phyloP scores from a whole-genome alignment of 2,329 filamentous ascomycete genomes.

The Harringtonia aguacate region DNA sequence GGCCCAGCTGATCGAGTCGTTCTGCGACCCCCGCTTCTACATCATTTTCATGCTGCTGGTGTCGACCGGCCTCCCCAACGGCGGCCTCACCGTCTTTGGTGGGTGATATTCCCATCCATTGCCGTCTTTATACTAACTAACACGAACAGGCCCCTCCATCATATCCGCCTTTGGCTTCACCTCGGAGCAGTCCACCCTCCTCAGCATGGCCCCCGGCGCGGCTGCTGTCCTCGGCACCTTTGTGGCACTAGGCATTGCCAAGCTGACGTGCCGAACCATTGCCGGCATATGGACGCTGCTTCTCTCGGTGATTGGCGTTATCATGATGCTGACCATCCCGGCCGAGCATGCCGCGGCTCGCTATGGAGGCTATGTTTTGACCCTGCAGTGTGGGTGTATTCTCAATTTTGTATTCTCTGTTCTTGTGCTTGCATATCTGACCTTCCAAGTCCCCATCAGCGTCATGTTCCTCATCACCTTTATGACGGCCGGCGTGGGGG shows the following conservation, averaged over 20 bases:
- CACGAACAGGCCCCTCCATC: constrained; percentile 40
- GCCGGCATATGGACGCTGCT: constrained; percentile 44
- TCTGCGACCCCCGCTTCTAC: constrained; percentile 31
- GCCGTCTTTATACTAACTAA: too few relatives aligned
- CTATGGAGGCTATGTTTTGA: constrained; percentile 46
- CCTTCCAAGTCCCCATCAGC: constrained; percentile 26
- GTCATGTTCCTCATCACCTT: constrained; percentile 33
- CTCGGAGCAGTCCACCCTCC: constrained; percentile 22
- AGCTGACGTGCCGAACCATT: constrained; percentile 28
- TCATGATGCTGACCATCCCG: constrained; percentile 1
- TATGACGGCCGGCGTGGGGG: constrained; percentile 31
- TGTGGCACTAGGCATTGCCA: constrained; percentile 28
- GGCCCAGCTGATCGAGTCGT: constrained; percentile 43
- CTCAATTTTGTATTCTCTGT: too few relatives aligned
- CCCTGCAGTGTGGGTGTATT: constrained; percentile 28
- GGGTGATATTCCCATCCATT: constrained; percentile 27
- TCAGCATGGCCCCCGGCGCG: constrained; percentile 26
- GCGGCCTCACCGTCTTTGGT: too few relatives aligned
- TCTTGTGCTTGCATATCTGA: constrained; percentile 15
- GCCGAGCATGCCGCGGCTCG: constrained; percentile 26
- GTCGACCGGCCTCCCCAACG: constrained; percentile 14
- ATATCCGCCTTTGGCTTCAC: constrained; percentile 45
- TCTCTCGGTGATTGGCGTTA: constrained; percentile 18
- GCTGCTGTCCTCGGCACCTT: constrained; percentile 46
- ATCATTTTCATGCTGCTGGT: constrained; percentile 47